Evolutionary conservation across 2,329 filamentous ascomycete genomes (phyloP), one percentile per base, ranked within the genome.

Genomic region (Penicillium sp.): DNA sequence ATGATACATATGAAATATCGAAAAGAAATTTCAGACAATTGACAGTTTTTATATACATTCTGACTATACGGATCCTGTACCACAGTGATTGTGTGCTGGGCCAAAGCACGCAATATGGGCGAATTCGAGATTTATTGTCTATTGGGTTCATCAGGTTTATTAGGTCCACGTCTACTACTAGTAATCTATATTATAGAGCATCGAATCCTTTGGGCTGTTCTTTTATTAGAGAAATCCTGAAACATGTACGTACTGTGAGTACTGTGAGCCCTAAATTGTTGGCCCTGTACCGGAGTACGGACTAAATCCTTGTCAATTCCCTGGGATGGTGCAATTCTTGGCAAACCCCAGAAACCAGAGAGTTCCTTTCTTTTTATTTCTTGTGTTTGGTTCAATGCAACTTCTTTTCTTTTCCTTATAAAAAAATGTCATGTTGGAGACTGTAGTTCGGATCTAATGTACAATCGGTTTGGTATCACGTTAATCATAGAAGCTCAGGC

Each of bases 401-500:
- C 5, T 29, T 29, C 29, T 29, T 9, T 10, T 29, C 8, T 29
- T 20, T 10, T 13, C 13, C n/a, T 6, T 5, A 18, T 2, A 44
- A 43, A 14, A 16, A 26, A 35, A 7, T 32, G 9, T 53, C 18
- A 40, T 48, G 34, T 31, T 32, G 16, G 18, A 10, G 44, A 32
- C 26, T 48, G 34, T 35, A 14, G 44, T 29, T 29, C 34, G 31
- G 48, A 50, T 38, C 29, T 59, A 59, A 45, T 56, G 39, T 55
- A 57, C 53, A 61, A 57, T 38, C 26, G 20, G 50, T 42, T 35
- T 63, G 61, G 61, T 63, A 63, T 63, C 61, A 59, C 49, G 52
- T 62, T 53, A 42, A 56, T 51, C 54, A 55, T 50, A 44, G 34
- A 50, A 56, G 54, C 34, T 51, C 54, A 56, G 46, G 32, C 40